Conservation (phyloP, 305 asterid genomes). For the Rubia peregrina region DNA sequence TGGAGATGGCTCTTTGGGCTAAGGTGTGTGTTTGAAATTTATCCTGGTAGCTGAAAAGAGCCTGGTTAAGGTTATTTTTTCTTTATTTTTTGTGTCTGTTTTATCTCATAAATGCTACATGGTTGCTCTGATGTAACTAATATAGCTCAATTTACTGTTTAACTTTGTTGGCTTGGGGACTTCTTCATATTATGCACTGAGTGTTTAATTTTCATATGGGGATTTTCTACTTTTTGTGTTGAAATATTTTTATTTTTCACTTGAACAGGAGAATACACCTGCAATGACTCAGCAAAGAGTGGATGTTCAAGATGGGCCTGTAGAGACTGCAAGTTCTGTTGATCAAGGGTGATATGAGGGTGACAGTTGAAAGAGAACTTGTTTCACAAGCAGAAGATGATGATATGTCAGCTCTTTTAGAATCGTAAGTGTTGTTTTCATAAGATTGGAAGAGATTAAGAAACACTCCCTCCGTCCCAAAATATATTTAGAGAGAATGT, state of each 20-base stretch:
- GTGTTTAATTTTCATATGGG: neutral
- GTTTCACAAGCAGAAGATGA: slow-evolving; percentile 99
- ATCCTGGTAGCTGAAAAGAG: neutral
- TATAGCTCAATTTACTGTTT: slow-evolving; percentile 23
- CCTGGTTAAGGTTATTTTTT: neutral
- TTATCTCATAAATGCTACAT: neutral
- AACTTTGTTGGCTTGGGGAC: neutral
- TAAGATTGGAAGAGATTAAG: neutral
- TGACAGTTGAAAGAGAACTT: slow-evolving; percentile 95
- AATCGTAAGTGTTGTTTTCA: slow-evolving; percentile 63
- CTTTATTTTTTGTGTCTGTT: neutral
- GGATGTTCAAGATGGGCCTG: slow-evolving; percentile 58
- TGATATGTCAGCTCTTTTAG: slow-evolving; percentile 99
- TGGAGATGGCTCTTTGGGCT: slow-evolving; percentile 99
- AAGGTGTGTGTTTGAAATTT: slow-evolving; percentile 43
- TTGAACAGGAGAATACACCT: slow-evolving; percentile 69
- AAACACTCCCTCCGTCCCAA: neutral
- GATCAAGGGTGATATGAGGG: slow-evolving; percentile 63
- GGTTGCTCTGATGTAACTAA: slow-evolving; percentile 43
- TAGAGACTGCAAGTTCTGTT: slow-evolving; percentile 25
- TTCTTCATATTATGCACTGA: neutral
- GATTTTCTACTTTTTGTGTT: neutral
- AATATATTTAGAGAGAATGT: neutral
- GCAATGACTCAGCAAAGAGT: slow-evolving; percentile 51
- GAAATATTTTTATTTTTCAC: slow-evolving; percentile 7